Percentiles rank a stretch among this genome's conserved stretches.
Conservation (phyloP, 2,329 filamentous ascomycete species). For the Drechslerella coelobrocha region DNA sequence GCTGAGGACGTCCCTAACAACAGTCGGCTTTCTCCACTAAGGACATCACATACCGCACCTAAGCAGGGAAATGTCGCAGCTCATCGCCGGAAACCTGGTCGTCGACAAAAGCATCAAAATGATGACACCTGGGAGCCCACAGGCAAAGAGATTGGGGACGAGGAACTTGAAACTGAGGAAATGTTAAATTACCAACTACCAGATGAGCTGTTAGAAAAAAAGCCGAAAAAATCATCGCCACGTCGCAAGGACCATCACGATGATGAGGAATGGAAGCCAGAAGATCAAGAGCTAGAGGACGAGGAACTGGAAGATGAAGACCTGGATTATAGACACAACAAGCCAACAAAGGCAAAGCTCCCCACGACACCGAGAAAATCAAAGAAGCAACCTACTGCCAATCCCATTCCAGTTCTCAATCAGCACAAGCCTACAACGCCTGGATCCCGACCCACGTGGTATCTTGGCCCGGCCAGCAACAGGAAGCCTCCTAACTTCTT, state of each 20-base stretch:
- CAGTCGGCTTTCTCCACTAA: not conserved
- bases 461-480: too few relatives aligned
- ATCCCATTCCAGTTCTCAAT: too few relatives aligned
- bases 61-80: not conserved
- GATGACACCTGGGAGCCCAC: not conserved
- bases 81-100: not conserved
- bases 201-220: not conserved
- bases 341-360: not conserved
- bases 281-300: not conserved
- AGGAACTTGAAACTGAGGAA: not conserved
- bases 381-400: too few relatives aligned
- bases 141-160: not conserved
- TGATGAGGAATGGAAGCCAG: not conserved
- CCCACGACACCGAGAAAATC: not conserved
- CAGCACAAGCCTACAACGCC: too few relatives aligned
- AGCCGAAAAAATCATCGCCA: not conserved
- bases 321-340: not conserved
- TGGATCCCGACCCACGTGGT: too few relatives aligned
- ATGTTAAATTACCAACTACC: not conserved
- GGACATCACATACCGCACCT: not conserved
- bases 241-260: not conserved
- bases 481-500: too few relatives aligned
- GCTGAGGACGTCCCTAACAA: not conserved
- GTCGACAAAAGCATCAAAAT: not conserved
- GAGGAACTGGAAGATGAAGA: not conserved